Evolutionary conservation across 345 rosid genomes (phyloP), one percentile per base, ranked within the genome.

Genomic region (Barbarea vulgaris): DNA sequence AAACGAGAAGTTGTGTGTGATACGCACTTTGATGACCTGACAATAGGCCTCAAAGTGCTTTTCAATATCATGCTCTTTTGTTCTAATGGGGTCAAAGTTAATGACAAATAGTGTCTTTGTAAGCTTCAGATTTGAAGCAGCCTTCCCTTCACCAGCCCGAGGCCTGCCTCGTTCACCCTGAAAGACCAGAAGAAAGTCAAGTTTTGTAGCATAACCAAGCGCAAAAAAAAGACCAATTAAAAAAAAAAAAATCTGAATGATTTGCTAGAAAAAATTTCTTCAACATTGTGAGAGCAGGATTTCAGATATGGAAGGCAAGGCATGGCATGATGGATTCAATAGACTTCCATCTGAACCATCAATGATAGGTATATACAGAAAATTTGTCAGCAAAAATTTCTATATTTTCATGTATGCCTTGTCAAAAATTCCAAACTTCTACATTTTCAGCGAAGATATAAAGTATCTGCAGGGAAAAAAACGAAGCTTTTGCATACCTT

Each of bases 91-190:
- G 77, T 91, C 96, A 33, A 91, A 88, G 81, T 91, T 91, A 33
- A 88, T 86, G 58, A 88, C 97, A 80, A 91, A 93, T 75, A 93
- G 85, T 30, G 93, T 89, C 79, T 88, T 89, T 1, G 98, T 91
- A 12, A 93, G 98, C 84, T 91, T 86, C 75, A 77, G 84, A 61
- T 87, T 84, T 6, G 83, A 68, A 59, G 46, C 25, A 22, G 84
- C 77, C 74, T 67, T 86, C 19, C 44, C 93, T 78, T 74, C 72
- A 73, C 82, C 93, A 37, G n/a, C n/a, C n/a, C 85, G 87, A 52
- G 75, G 72, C 3, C 91, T 82, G 33, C 89, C 88, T 34, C 86
- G 87, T 77, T 83, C 93, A 62, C 91, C 97, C 96, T 93, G 70
- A 57, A 55, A n/a, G n/a, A n/a, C n/a, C n/a, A n/a, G n/a, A n/a